phyloP scores from a whole-genome alignment of 768 basidiomycete genomes.

The Tricholoma sp. region DNA sequence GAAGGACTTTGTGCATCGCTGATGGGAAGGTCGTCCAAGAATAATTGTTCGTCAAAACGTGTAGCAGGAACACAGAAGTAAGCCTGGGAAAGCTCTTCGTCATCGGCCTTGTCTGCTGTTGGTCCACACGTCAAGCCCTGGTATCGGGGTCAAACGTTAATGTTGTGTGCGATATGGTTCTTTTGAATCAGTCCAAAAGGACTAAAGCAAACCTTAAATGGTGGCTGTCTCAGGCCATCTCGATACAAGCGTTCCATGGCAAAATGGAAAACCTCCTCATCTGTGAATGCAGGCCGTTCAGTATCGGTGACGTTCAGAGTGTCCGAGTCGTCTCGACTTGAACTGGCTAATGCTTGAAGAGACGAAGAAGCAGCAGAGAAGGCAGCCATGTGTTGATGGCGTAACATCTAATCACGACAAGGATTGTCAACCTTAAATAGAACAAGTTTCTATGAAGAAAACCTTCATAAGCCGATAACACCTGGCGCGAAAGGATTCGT shows the following conservation, averaged over 20 bases:
- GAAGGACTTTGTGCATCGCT: slow-evolving; percentile 1
- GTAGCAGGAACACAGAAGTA: slow-evolving; percentile 4
- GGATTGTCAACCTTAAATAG: background rate
- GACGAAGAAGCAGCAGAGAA: slow-evolving; percentile 21
- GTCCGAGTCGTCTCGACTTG: background rate
- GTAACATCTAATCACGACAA: slow-evolving; percentile 20
- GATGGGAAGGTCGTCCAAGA: slow-evolving; percentile 10
- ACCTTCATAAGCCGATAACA: slow-evolving; percentile 48
- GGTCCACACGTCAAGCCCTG: slow-evolving; percentile 10
- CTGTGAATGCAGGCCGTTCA: slow-evolving; percentile 17
- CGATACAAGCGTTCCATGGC: slow-evolving; percentile 42
- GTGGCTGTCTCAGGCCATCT: slow-evolving; percentile 32
- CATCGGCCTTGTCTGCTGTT: slow-evolving; percentile 12
- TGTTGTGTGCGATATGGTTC: background rate
- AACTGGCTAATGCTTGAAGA: slow-evolving; percentile 9
- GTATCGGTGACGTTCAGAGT: background rate
- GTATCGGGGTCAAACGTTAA: background rate
- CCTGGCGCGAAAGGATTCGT: slow-evolving; percentile 39
- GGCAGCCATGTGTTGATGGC: slow-evolving; percentile 22
- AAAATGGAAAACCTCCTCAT: slow-evolving; percentile 34
- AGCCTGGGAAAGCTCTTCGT: slow-evolving; percentile 15
- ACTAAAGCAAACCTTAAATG: slow-evolving; percentile 40
- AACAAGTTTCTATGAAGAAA: background rate
- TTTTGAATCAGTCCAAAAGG: background rate
- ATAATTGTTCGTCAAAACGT: slow-evolving; percentile 5